Base-by-base conservation (phyloP, 441 rosid genomes). In the Breynia disticha region DNA sequence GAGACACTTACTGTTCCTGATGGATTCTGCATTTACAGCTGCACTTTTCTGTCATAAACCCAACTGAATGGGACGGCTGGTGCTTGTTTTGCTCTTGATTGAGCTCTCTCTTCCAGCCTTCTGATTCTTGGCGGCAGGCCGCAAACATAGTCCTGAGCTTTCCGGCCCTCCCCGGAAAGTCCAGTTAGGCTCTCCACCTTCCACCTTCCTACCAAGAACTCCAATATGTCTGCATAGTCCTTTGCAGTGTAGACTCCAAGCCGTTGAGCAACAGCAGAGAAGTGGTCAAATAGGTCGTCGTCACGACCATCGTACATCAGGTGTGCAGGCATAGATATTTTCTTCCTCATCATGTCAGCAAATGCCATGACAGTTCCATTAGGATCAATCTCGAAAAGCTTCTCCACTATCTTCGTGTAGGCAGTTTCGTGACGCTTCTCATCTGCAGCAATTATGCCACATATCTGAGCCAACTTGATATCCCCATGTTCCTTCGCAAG, bases 351-450 rank as follows among this genome's bases (percentile, higher is more conserved):
- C 96, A 87, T 91, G 77, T 87, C 96, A 18, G 96, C 86, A 63
- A 91, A 79, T 19, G 95, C 81, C 64, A 68, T 1, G 43, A 90
- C 82, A 1, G 95, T 78, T 54, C 88, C 96, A 49, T 87, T 78
- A 17, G 96, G 96, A 63, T 90, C 98, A 6, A 87, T 74, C 78
- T 87, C 96, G 19, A 80, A 74, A 42, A 90, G 90, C 74, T 90
- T 90, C 50, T 83, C 96, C 43, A 77, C 79, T 16, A 90, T 87
- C 79, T 85, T 85, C 55, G 95, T 79, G 78, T 90, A 90, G 18
- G 98, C 98, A 0, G 85, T 80, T 68, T 90, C 98, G 10, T 90
- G 98, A 46, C 98, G 95, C 78, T 82, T 90, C 75, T 90, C 98
- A 35, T 90, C 98, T 18, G 96, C 58, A 7, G 98, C 98, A 57